Conservation (phyloP, 352 stramenopile species). For the Phytophthora pinifolia region DNA sequence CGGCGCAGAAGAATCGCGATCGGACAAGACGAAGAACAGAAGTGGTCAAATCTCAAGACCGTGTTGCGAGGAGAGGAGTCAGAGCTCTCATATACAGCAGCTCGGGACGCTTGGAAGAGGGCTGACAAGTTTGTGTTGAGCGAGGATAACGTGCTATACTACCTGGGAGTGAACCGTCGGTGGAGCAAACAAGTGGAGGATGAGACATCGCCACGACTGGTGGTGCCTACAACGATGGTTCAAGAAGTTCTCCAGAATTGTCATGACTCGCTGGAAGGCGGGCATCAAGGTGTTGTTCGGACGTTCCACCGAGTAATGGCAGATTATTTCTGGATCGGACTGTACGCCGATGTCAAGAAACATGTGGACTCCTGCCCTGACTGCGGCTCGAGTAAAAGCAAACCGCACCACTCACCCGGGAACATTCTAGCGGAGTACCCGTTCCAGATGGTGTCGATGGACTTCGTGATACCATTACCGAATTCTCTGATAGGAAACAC, state of each 20-base stretch:
- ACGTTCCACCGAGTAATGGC: not conserved
- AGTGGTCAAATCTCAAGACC: conserved; percentile 8
- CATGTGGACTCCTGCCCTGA: not conserved
- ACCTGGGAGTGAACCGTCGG: too few species aligned
- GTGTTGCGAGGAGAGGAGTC: conserved; percentile 3
- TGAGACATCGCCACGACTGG: too few species aligned
- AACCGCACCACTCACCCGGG: not conserved
- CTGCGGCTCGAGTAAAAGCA: conserved; percentile 8
- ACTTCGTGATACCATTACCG: too few species aligned
- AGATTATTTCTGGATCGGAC: conserved; percentile 5
- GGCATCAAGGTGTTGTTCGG: conserved; percentile 2
- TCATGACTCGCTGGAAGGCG: conserved; percentile 11
- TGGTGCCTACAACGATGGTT: too few species aligned
- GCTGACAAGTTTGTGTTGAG: too few species aligned
- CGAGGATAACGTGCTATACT: too few species aligned
- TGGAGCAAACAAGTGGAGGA: too few species aligned
- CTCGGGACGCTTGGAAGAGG: conserved; percentile 7
- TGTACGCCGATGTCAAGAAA: conserved; percentile 7
- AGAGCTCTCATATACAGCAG: not conserved
- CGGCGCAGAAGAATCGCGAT: conserved; percentile 2
- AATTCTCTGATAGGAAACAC: too few species aligned
- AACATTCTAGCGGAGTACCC: too few species aligned
- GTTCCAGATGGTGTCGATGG: conserved; percentile 3
- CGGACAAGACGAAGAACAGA: conserved; percentile 14
- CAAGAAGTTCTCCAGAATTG: too few species aligned